Percentiles rank a stretch among this genome's conserved stretches.
Conservation (phyloP, 768 basidiomycete genomes). For the Termitomyces sp. region DNA sequence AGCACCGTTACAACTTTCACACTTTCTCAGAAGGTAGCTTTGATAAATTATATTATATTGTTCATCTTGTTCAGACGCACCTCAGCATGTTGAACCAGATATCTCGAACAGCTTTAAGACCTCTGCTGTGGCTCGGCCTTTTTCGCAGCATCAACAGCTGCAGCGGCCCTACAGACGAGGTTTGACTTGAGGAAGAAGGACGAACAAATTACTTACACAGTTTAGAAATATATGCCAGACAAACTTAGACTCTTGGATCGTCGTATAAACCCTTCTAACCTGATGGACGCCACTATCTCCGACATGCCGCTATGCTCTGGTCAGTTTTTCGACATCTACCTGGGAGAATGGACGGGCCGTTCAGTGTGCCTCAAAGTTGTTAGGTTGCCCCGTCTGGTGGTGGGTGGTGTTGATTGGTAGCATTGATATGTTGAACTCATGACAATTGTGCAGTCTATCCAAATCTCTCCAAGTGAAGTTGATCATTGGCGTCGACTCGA, state of each 20-base stretch:
- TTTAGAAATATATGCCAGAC: background rate
- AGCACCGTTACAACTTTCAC: background rate
- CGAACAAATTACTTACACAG: no score
- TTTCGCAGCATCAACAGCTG: background rate
- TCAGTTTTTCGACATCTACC: background rate
- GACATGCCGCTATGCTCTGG: background rate
- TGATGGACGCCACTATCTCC: background rate
- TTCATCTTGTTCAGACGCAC: background rate
- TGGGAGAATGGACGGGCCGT: background rate
- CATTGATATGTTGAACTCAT: background rate
- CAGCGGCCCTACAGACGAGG: background rate
- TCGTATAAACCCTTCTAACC: no score
- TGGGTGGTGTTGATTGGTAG: background rate
- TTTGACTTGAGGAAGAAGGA: background rate
- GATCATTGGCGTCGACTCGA: background rate
- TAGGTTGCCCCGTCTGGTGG: background rate
- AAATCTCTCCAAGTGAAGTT: background rate
- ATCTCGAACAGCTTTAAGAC: no score
- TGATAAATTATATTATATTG: no score
- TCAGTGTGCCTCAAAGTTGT: background rate
- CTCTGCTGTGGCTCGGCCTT: background rate
- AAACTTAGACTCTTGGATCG: background rate
- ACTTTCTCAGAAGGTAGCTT: background rate
- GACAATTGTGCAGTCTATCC: background rate
- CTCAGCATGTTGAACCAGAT: background rate